Base-by-base conservation (phyloP, 257 asterid species). In the Misopates orontium region DNA sequence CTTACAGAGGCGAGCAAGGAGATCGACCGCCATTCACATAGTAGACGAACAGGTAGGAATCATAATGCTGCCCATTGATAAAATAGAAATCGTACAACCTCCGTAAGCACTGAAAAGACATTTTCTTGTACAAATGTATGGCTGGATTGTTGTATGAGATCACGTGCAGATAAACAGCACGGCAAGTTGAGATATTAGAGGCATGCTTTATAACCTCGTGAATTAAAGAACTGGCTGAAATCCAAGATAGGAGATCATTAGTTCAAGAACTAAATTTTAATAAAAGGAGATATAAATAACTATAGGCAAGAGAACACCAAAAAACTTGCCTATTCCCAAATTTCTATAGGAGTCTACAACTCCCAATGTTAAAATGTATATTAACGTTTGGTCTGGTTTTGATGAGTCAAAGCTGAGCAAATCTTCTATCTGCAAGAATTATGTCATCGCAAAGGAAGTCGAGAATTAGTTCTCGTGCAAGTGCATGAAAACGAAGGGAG, bases 1-100 rank as follows among this genome's bases (percentile, higher is more conserved):
- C 99, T 88, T 83, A 94, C 97, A 90, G 67, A 12, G 90, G 95
- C 51, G 96, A 94, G 87, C 99, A 94, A 49, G 96, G 93, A 75
- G 99, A 90, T 63, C 96, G 95, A 39, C 96, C 91, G 11, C 95
- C 95, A 65, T 94, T 94, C 66, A 90, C 96, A 67, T 84, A 90
- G 84, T 86, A 94, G 77, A 94, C 91, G 77, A 90, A 94, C 85
- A 94, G 80, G 84, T 82, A 90, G 2, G 99, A 83, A 80, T 94
- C 99, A 28, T 83, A 85, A 59, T 86, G 88, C 69, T 88, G 97
- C 52, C 91, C 96, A 3, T 90, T 78, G 74, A 94, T 94, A 65
- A 69, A 82, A 76, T 90, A 94, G 77, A 94, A 94, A 51, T 78
- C 80, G 72, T 83, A 79, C 70, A 90, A 75, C 79, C 90, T 79